Conservation (phyloP, 441 rosid species). For the Syzygium malaccense region DNA sequence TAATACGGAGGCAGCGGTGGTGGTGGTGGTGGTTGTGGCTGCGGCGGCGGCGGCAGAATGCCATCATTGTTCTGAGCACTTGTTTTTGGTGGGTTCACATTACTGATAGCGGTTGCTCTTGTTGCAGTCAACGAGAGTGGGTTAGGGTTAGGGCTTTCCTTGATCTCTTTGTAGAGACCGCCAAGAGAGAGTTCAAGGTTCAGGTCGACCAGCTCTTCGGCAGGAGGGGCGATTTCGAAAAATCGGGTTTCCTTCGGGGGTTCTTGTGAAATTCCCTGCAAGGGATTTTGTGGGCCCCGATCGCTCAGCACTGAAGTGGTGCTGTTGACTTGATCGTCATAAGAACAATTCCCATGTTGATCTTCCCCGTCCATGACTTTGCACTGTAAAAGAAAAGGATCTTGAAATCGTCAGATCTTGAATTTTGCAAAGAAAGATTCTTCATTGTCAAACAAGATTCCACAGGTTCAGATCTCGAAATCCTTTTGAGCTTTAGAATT, state of each 20-base stretch:
- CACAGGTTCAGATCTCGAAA: not conserved
- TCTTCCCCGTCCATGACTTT: not conserved
- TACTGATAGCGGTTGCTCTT: not conserved
- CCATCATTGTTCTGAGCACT: not conserved
- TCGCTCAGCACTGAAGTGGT: not conserved
- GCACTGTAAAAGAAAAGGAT: not conserved
- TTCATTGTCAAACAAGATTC: not conserved
- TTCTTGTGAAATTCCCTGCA: not conserved
- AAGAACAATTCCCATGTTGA: not conserved
- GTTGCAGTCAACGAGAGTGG: not conserved
- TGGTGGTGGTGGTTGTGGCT: not conserved
- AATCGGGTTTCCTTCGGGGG: not conserved
- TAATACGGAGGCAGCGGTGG: not conserved
- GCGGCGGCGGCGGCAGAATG: not conserved
- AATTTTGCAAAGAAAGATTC: not conserved
- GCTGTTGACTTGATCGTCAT: not conserved
- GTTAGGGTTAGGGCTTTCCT: not conserved
- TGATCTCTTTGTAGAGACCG: not conserved
- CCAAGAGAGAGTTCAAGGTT: constrained; percentile 27
- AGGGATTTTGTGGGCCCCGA: no score
- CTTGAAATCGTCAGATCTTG: not conserved
- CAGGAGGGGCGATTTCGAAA: not conserved
- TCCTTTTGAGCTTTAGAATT: not conserved
- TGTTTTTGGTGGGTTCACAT: not conserved
- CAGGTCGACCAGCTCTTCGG: constrained; percentile 1